Evolutionary conservation across 2,329 filamentous ascomycete genomes (phyloP).

Genomic region (Cladosporium colombiae): DNA sequence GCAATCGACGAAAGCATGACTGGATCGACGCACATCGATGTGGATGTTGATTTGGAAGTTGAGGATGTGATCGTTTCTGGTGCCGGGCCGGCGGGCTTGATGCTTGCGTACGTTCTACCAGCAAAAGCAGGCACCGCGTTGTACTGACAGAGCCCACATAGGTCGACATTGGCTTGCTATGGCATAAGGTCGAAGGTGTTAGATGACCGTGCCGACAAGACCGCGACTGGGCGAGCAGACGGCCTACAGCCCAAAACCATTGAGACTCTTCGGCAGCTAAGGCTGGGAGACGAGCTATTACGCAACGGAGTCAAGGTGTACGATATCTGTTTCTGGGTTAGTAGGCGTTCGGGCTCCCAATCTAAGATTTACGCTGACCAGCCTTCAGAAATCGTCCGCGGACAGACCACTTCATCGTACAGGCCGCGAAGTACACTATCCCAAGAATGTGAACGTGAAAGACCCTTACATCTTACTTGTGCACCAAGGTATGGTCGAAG

Average conservation of each 20-base stretch:
- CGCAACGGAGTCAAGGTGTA: slow-evolving; percentile 69
- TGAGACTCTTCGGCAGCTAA: slow-evolving; percentile 73
- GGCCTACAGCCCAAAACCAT: slow-evolving; percentile 77
- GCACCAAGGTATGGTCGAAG: slow-evolving; percentile 76
- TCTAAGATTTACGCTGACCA: background rate
- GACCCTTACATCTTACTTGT: slow-evolving; percentile 58
- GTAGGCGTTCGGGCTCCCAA: slow-evolving; percentile 23
- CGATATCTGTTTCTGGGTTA: slow-evolving; percentile 73
- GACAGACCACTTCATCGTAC: slow-evolving; percentile 57
- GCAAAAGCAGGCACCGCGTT: background rate
- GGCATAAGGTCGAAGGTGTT: slow-evolving; percentile 67
- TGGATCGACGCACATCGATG: slow-evolving; percentile 12
- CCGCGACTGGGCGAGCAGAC: slow-evolving; percentile 68
- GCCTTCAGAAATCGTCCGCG: slow-evolving; percentile 38
- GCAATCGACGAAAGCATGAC: slow-evolving; percentile 5
- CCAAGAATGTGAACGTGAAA: slow-evolving; percentile 51
- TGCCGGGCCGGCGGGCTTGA: slow-evolving; percentile 45
- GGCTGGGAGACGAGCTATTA: slow-evolving; percentile 68
- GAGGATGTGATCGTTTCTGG: slow-evolving; percentile 39
- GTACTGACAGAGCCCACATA: slow-evolving; percentile 27
- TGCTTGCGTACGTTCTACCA: slow-evolving; percentile 41
- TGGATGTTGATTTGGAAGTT: background rate
- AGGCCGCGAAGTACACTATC: slow-evolving; percentile 69
- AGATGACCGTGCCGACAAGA: slow-evolving; percentile 69
- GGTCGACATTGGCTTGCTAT: slow-evolving; percentile 61